Conservation (phyloP, 2,329 filamentous ascomycete species). For the Sclerotinia subarctica region DNA sequence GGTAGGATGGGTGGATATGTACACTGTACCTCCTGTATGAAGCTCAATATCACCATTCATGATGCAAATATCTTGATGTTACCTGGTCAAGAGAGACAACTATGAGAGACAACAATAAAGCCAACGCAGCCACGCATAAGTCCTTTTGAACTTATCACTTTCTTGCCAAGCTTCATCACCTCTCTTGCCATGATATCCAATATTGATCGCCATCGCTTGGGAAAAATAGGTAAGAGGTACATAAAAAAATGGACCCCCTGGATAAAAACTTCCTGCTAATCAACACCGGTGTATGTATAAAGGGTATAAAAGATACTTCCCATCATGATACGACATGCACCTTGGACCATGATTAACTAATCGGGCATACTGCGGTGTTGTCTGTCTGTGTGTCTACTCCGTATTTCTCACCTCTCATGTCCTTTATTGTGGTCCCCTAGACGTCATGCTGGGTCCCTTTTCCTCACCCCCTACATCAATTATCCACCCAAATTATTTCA, state of each 20-base stretch:
- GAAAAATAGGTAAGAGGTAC: background rate
- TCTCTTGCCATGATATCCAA: background rate
- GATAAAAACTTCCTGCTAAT: no score
- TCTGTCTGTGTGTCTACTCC: background rate
- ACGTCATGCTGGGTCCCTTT: constrained; percentile 23
- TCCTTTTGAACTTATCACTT: background rate
- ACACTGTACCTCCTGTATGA: background rate
- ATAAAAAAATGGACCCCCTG: background rate
- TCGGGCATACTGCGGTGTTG: constrained; percentile 15
- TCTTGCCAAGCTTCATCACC: background rate
- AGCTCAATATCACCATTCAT: background rate
- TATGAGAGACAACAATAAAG: background rate
- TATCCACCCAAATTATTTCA: constrained; percentile 20
- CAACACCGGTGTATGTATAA: background rate
- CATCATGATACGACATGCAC: no score
- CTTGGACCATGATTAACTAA: background rate
- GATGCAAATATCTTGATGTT: background rate
- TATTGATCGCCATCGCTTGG: background rate
- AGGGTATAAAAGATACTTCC: background rate
- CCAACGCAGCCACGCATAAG: constrained; percentile 10
- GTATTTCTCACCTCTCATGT: constrained; percentile 8
- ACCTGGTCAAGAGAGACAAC: background rate
- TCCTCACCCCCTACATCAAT: constrained; percentile 19
- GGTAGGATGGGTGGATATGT: no score
- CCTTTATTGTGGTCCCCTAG: constrained; percentile 1